Conservation (phyloP, 192 early-diverging fungal genomes). For the Glomus cerebriforme region DNA sequence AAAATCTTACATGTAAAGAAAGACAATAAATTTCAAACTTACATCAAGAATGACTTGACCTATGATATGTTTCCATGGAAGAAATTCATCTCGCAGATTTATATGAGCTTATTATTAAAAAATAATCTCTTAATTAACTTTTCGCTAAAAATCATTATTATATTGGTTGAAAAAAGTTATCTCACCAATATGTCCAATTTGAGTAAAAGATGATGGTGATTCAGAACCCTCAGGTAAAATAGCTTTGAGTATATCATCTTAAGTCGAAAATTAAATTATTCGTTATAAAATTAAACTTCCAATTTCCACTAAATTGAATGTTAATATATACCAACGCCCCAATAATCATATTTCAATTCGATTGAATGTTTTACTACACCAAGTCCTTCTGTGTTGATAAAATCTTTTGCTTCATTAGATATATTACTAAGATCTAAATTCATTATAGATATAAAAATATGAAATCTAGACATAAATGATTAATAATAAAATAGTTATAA, state of each 20-base stretch:
- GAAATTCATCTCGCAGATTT: conserved; percentile 89
- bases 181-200: conserved; percentile 89
- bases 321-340: conserved; percentile 69
- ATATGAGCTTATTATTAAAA: conserved; percentile 72
- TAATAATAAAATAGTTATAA: conserved; percentile 6
- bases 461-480: not conserved
- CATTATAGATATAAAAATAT: conserved; percentile 2
- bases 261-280: not conserved
- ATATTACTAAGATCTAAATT: conserved; percentile 49
- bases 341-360: conserved; percentile 81
- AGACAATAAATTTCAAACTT: conserved; percentile 28
- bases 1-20: not conserved
- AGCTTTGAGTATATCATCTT: conserved; percentile 88
- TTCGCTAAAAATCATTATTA: not conserved
- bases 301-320: not conserved
- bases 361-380: conserved; percentile 59
- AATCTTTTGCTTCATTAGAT: conserved; percentile 48
- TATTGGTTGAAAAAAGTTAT: not conserved
- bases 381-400: conserved; percentile 49
- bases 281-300: not conserved
- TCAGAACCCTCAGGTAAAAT: conserved; percentile 82
- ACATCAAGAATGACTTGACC: conserved; percentile 95
- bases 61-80: conserved; percentile 89
- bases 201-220: conserved; percentile 83
- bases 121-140: not conserved